Conservation (phyloP, 768 basidiomycete species). For the Russula abietina region DNA sequence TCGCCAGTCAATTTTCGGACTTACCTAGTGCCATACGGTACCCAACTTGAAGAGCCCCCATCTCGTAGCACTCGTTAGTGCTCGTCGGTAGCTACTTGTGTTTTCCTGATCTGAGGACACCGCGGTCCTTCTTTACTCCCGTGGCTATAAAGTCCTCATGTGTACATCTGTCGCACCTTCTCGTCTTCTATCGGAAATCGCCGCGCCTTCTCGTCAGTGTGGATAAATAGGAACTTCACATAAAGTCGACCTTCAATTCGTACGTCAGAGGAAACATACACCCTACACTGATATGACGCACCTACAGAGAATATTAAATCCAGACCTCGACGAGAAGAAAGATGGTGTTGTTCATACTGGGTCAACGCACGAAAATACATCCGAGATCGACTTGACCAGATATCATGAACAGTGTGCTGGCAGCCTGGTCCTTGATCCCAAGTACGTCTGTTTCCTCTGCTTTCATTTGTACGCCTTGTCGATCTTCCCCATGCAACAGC, state of each 20-base stretch:
- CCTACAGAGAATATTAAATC: background rate
- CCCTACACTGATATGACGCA: background rate
- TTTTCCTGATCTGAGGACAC: no score
- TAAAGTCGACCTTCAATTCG: background rate
- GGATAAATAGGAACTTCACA: background rate
- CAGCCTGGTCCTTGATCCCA: slow-evolving; percentile 55
- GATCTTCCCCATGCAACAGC: slow-evolving; percentile 29
- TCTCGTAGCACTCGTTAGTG: no score
- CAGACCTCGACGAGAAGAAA: slow-evolving; percentile 3
- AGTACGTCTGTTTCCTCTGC: slow-evolving; percentile 31
- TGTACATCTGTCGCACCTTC: no score
- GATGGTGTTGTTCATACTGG: background rate
- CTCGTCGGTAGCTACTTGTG: no score
- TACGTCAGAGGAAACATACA: background rate
- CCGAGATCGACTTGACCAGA: slow-evolving; percentile 32
- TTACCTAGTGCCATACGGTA: no score
- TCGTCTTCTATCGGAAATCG: background rate
- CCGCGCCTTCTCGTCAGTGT: background rate
- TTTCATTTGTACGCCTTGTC: background rate
- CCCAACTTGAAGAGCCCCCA: no score
- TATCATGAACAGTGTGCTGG: slow-evolving; percentile 55
- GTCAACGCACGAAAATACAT: background rate
- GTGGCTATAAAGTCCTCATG: no score
- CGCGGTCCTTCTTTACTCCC: no score
- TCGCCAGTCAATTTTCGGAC: no score